Base-by-base conservation (phyloP, 2,329 filamentous ascomycete species). In the Scedosporium boydii region DNA sequence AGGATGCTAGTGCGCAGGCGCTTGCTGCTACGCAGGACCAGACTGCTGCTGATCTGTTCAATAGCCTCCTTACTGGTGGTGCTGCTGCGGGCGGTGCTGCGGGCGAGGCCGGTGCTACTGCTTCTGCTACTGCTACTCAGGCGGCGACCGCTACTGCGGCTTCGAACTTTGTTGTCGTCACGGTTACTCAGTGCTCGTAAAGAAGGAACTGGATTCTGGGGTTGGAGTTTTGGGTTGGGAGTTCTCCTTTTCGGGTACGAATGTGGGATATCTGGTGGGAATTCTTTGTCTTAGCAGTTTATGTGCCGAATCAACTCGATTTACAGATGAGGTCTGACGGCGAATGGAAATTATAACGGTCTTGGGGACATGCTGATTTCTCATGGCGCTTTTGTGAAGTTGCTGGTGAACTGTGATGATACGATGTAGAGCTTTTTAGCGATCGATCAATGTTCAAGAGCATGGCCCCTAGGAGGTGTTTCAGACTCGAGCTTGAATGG, bases 21-120 rank as follows among this genome's bases (percentile, higher is more conserved):
- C 65, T 66, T 6, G 62, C 67, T 21, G 66, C 67, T 44, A 63
- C 63, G 0, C 67, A 70, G 62, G 65, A 67, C 58, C 64, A 68
- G 65, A 61, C 68, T 38, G 69, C 69, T n/a, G 68, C 69, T 6
- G 65, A 69, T 55, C 63, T 63, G n/a, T 70, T 70, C 62, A 70
- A 70, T 64, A 60, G 44, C 14, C 14, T 21, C 7, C 48, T 62
- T 29, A 58, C 63, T 27, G 51, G 64, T 3, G 61, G 3, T 53
- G 58, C 59, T 59, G 57, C 27, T 9, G 27, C 42, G 12, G 27
- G 55, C 41, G 18, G 4, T 6, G 29, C 4, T 16, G 53, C 53
- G 9, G 14, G 34, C 34, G 53, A 9, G 34, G 29, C 9, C 7
- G 29, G 2, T 16, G 58, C 41, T 9, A 41, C 10, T 1, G 29